Evolutionary conservation across 805 yeast species (phyloP).

Genomic region (Komagataella ulmi): DNA sequence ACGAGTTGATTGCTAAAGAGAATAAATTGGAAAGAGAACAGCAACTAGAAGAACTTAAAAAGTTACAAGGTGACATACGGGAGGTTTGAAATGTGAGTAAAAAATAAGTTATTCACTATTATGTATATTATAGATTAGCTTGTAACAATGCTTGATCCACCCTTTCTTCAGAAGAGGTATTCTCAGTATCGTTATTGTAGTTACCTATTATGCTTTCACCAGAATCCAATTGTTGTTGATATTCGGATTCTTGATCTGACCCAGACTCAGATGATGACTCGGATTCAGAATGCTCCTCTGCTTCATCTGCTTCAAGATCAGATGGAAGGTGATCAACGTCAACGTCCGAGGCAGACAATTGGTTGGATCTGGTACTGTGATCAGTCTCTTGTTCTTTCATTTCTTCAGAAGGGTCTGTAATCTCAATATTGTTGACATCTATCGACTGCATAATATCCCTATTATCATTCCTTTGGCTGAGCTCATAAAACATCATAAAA

Average conservation of each 20-base stretch:
- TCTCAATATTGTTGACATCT: background rate
- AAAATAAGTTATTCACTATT: background rate
- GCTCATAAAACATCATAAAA: constrained; percentile 85
- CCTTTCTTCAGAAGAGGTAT: background rate
- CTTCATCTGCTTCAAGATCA: background rate
- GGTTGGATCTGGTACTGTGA: background rate
- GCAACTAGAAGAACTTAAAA: background rate
- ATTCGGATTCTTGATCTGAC: background rate
- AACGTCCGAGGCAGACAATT: background rate
- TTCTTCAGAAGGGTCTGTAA: constrained; percentile 1
- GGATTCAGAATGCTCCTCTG: background rate
- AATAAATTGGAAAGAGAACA: constrained; percentile 11
- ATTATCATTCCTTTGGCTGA: constrained; percentile 13
- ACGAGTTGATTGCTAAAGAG: constrained; percentile 28
- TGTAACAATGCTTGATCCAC: background rate
- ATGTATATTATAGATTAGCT: background rate
- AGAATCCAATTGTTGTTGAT: background rate
- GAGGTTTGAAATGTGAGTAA: background rate
- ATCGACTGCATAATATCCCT: constrained; percentile 13
- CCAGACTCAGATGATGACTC: background rate
- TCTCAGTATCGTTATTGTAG: background rate
- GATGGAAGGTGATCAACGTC: background rate
- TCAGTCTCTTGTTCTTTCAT: background rate
- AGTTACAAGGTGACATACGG: background rate
- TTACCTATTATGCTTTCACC: background rate